Conservation (phyloP, 176 grass and related monocot species). For the Eremochloa ophiuroides region DNA sequence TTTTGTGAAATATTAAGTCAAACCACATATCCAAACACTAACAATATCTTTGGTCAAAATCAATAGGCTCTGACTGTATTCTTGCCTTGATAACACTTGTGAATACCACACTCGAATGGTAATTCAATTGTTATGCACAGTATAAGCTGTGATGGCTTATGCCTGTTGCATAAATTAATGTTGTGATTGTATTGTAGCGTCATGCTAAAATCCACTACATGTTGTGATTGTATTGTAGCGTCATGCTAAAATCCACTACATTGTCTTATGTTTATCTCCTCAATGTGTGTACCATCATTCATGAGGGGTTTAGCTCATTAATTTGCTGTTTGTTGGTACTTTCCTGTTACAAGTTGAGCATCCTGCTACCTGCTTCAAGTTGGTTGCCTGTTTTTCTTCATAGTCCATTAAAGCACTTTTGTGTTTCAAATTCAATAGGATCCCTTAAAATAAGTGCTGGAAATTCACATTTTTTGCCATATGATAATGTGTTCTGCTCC, state of each 20-base stretch:
- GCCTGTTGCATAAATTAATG: not conserved
- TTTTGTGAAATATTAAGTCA: not conserved
- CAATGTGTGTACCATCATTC: not conserved
- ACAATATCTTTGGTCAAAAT: not conserved
- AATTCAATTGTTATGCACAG: not conserved
- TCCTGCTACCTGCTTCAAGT: not conserved
- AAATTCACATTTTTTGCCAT: not conserved
- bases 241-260: not conserved
- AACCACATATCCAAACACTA: not conserved
- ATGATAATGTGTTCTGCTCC: not conserved
- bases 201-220: not conserved
- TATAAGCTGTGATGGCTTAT: conserved; percentile 4
- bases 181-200: not conserved
- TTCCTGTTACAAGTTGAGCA: not conserved
- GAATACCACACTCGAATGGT: not conserved
- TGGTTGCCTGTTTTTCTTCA: not conserved
- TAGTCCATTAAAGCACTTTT: not conserved
- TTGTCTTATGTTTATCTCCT: not conserved
- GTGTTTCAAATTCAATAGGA: not conserved
- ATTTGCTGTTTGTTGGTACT: not conserved
- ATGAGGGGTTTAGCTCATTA: not conserved
- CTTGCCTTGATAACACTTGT: not conserved
- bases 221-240: not conserved
- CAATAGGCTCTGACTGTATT: not conserved
- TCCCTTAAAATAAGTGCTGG: not conserved